Percentiles rank a stretch among this genome's conserved stretches.
phyloP scores from a whole-genome alignment of 805 yeast species.

The Sugiyamaella floridensis region DNA sequence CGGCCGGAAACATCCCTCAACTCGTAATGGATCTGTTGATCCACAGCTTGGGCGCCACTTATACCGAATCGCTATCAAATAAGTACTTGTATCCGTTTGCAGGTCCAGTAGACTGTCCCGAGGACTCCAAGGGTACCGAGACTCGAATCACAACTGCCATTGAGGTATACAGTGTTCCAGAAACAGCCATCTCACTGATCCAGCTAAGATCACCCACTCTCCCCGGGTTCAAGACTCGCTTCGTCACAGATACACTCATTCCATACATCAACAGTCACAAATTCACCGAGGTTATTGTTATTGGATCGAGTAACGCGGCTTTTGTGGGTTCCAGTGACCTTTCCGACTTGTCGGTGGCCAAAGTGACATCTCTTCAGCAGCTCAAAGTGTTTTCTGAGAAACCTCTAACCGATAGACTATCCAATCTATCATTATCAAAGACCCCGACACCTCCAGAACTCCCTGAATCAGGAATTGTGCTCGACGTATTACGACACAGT shows the following conservation, averaged over 20 bases:
- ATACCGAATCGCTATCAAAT: slow-evolving; percentile 53
- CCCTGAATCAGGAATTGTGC: slow-evolving; percentile 31
- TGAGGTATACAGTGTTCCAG: slow-evolving; percentile 49
- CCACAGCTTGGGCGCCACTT: slow-evolving; percentile 49
- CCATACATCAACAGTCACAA: slow-evolving; percentile 41
- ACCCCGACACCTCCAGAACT: slow-evolving; percentile 15
- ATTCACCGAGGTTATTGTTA: slow-evolving; percentile 44
- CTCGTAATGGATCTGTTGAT: slow-evolving; percentile 65
- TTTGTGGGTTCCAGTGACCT: slow-evolving; percentile 15
- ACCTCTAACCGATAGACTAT: slow-evolving; percentile 10
- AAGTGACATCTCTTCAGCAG: neutral
- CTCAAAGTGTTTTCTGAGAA: slow-evolving; percentile 13
- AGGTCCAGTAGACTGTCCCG: slow-evolving; percentile 57
- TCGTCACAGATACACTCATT: slow-evolving; percentile 44
- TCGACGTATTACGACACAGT: slow-evolving; percentile 21
- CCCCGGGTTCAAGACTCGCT: slow-evolving; percentile 50
- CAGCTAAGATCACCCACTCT: slow-evolving; percentile 82
- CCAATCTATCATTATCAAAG: slow-evolving; percentile 1
- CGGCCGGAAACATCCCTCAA: slow-evolving; percentile 89
- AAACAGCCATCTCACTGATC: slow-evolving; percentile 45
- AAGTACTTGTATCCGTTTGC: slow-evolving; percentile 69
- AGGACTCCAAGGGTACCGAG: neutral
- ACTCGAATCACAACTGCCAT: slow-evolving; percentile 50
- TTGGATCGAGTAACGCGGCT: slow-evolving; percentile 73
- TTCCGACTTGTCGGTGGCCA: neutral